phyloP scores from a whole-genome alignment of 495 filamentous ascomycete genomes.

The Lasiosphaeris hirsuta region DNA sequence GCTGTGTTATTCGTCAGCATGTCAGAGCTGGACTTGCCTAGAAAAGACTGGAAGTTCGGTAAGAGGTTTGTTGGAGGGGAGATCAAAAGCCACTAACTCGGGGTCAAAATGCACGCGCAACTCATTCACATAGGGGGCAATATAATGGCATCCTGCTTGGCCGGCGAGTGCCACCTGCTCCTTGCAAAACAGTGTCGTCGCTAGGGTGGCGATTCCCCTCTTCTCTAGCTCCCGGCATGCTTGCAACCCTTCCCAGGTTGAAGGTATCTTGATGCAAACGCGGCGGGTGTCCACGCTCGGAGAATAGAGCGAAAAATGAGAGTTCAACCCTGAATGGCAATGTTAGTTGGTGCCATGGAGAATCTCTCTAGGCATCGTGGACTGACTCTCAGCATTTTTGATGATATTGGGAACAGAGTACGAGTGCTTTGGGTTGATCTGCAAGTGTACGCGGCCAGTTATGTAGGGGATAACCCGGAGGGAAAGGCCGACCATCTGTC shows the following conservation, averaged over 20 bases:
- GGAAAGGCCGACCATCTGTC: constrained; percentile 43
- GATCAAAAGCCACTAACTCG: constrained; percentile 36
- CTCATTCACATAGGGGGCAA: constrained; percentile 64
- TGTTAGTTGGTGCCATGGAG: background rate
- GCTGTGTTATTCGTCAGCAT: constrained; percentile 17
- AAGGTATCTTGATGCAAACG: constrained; percentile 61
- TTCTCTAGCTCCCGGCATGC: constrained; percentile 57
- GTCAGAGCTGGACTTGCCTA: background rate
- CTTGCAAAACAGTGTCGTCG: constrained; percentile 60
- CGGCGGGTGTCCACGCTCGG: constrained; percentile 46
- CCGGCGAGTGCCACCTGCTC: constrained; percentile 56
- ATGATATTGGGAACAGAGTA: constrained; percentile 53
- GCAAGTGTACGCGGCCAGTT: constrained; percentile 55
- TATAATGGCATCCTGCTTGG: constrained; percentile 55
- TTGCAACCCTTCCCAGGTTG: constrained; percentile 62
- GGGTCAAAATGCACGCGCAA: constrained; percentile 58
- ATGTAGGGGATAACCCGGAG: constrained; percentile 47
- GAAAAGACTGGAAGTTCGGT: too few relatives aligned
- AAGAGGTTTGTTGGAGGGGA: background rate
- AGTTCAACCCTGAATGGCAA: constrained; percentile 11
- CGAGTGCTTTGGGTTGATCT: constrained; percentile 58
- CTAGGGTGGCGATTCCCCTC: constrained; percentile 52
- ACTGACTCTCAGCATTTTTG: constrained; percentile 53
- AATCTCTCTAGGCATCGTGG: constrained; percentile 18
- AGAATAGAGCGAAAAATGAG: constrained; percentile 43